Base-by-base conservation (phyloP, 2,329 filamentous ascomycete species). In the Fusarium cicatricum region DNA sequence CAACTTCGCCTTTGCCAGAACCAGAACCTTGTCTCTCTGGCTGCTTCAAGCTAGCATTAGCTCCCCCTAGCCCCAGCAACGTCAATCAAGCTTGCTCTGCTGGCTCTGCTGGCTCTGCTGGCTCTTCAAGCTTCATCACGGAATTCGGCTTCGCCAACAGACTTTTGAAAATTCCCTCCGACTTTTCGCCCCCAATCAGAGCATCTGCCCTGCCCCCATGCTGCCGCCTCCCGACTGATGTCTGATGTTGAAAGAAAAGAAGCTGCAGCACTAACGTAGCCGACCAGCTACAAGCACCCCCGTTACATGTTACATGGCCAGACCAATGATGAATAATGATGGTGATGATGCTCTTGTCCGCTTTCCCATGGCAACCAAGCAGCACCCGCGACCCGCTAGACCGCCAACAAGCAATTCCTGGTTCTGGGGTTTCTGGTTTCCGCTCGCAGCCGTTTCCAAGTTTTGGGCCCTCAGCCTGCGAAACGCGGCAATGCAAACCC, bases 271-370 rank as follows among this genome's bases (percentile, higher is more conserved):
- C 29, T 23, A 50, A 32, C n/a, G n/a, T n/a, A n/a, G n/a, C n/a
- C n/a, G n/a, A n/a, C 16, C 26, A 26, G 21, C 42, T 58, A 56
- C 21, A 19, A 37, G 32, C 45, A 60, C 52, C 31, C 36, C 50
- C 40, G 47, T 43, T 37, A 46, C 52, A 62, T 45, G 50, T n/a
- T n/a, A n/a, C 40, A 42, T 55, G 54, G 34, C 26, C 43, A 15
- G 37, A 34, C 45, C 51, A 55, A 58, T 56, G 59, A 62, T 62
- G 55, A 52, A 49, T 33, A 50, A 60, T 56, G 55, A 63, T 63
- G 59, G 42, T 47, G 31, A 43, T 33, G 19, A 7, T 19, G 16
- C 26, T 15, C 45, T 37, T 36, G 11, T 19, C 19, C 28, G 31
- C 23, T 50, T 21, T 4, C 4, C 28, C 26, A 17, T 56, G 29